Base-by-base conservation (phyloP, 441 rosid genomes). In the Raphanus hybrid region DNA sequence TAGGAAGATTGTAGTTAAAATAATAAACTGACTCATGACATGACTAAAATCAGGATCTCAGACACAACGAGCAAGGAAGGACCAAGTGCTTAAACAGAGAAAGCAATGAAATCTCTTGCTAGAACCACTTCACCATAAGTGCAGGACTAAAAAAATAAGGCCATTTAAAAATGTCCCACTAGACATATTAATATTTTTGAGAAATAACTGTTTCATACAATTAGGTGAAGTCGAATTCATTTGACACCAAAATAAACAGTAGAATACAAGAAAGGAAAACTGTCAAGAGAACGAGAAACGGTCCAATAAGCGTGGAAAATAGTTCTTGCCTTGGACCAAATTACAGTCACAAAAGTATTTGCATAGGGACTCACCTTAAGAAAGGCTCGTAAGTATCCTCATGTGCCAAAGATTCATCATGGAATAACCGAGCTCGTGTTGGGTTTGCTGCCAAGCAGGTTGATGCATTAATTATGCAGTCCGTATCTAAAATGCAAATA, bases 371-470 rank as follows among this genome's bases (percentile, higher is more conserved):
- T 88, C 79, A 90, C 87, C 99, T 96, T 89, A 92, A 82, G 97
- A 96, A 94, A 76, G 99, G 98, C 80, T 94, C 98, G 73, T 94
- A 94, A 82, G 89, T 82, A 82, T 90, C 99, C 81, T 90, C 98
- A 76, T 82, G 68, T 64, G 86, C 86, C 81, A 94, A 85, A 82
- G 98, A 90, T 59, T 82, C 64, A 60, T 92, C 96, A 85, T 96
- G 99, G 84, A 96, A 96, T 69, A 93, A 83, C 79, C 91, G 87
- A 74, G 93, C 98, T 85, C 98, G 89, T 78, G 89, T 87, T 3
- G 96, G 97, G 81, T 96, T 94, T 67, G 88, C 99, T 94, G 90
- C 83, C 52, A 82, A 82, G 58, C 23, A 76, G 18, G 57, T 66
- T 65, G 29, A 61, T 27, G 66, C 23, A 54, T 65, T 5, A 50